A percentile compares a stretch with the other conserved stretches of the same genome.
Evolutionary conservation across 441 rosid genomes (phyloP).

Genomic region (Adansonia rubrostipa): DNA sequence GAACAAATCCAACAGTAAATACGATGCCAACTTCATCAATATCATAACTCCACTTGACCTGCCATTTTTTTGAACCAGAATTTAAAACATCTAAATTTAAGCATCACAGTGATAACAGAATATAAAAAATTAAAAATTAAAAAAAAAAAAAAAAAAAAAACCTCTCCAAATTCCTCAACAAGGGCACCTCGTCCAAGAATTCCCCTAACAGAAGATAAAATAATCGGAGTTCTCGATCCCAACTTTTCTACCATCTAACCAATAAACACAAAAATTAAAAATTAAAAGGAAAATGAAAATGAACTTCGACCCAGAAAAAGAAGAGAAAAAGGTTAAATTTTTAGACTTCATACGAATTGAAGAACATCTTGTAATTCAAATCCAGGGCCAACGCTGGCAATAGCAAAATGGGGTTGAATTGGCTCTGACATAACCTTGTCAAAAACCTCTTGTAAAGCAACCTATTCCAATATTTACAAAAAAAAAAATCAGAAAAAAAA

Average conservation of each 20-base stretch:
- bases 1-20: conserved; percentile 77
- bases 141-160: conserved; percentile 20
- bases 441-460: conserved; percentile 58
- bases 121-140: neutral
- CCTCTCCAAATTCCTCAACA: conserved; percentile 65
- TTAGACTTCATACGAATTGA: conserved; percentile 42
- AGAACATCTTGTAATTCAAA: conserved; percentile 35
- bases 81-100: conserved; percentile 1
- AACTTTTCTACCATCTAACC: conserved; percentile 52
- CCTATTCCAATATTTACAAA: conserved; percentile 37
- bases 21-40: conserved; percentile 44
- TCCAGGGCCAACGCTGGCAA: conserved; percentile 51
- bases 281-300: neutral
- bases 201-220: conserved; percentile 56
- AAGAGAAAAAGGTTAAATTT: neutral
- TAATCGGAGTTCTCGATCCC: conserved; percentile 62
- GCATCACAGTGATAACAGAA: neutral
- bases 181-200: conserved; percentile 67
- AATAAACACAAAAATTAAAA: conserved; percentile 13
- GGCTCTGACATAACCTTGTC: conserved; percentile 73
- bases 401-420: conserved; percentile 78
- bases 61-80: conserved; percentile 19
- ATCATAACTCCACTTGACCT: conserved; percentile 45
- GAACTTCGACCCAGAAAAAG: neutral
- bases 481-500: neutral